phyloP scores from a whole-genome alignment of 768 basidiomycete genomes.

The Macrolepiota fuliginosa region DNA sequence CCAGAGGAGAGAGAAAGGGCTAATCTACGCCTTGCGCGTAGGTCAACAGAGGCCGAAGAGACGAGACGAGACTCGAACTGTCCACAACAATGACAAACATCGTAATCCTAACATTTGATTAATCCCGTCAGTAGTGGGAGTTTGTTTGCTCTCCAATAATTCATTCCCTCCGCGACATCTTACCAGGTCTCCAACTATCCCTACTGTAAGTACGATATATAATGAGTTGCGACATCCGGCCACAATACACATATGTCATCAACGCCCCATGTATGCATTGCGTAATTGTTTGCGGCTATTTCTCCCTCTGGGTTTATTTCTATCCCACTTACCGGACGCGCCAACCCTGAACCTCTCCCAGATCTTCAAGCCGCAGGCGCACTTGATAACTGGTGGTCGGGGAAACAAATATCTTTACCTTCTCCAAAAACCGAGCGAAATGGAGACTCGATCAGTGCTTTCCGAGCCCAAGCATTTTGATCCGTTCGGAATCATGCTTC shows the following conservation, averaged over 20 bases:
- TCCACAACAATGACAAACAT: constrained; percentile 9
- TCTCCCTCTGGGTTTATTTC: no score
- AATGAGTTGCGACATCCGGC: neutral
- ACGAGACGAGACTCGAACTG: neutral
- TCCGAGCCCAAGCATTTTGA: neutral
- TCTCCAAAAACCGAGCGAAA: neutral
- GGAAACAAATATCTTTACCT: no score
- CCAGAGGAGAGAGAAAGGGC: neutral
- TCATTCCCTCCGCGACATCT: neutral
- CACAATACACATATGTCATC: neutral
- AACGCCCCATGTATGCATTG: neutral
- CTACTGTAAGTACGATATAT: neutral
- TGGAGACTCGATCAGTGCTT: neutral
- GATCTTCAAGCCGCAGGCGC: no score
- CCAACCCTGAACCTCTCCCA: no score
- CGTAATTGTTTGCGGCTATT: no score
- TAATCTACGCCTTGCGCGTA: neutral
- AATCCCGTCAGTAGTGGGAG: neutral
- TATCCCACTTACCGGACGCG: no score
- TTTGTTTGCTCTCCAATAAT: neutral
- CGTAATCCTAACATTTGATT: neutral
- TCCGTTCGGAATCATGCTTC: neutral
- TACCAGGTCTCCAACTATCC: neutral
- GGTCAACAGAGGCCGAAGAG: neutral
- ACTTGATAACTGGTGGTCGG: no score